Percentiles rank a stretch among this genome's conserved stretches.
These are phyloP conservation scores for Fusarium duplospermum DNA, from an alignment of 2,329 filamentous ascomycete genomes.

Conservation along the genomic window DNA sequence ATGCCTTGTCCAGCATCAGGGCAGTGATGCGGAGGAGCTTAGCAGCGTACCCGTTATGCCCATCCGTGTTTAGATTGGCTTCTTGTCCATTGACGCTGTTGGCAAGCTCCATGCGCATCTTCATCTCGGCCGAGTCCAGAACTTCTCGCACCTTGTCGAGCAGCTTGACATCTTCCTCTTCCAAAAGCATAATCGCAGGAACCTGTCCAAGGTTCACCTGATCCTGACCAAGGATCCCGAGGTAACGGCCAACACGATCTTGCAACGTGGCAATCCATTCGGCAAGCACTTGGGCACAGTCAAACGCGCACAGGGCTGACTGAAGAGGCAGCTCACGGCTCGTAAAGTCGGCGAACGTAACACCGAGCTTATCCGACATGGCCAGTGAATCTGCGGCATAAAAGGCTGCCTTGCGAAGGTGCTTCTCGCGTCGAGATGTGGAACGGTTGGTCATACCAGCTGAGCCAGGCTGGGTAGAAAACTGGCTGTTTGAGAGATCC, in stretches of 20 bases:
- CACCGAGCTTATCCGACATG: conserved; percentile 87
- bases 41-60: conserved; percentile 81
- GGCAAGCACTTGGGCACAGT: conserved; percentile 92
- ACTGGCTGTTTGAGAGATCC: conserved; percentile 57
- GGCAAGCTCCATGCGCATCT: conserved; percentile 72
- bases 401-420: conserved; percentile 92
- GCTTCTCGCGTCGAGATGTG: conserved; percentile 82
- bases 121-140: conserved; percentile 79
- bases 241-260: conserved; percentile 89
- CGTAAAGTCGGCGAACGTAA: conserved; percentile 85
- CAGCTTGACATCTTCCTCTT: conserved; percentile 90
- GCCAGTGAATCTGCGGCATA: conserved; percentile 92
- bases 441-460: conserved; percentile 51
- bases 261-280: conserved; percentile 96
- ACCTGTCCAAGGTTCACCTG: conserved; percentile 82
- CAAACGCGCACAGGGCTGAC: conserved; percentile 90
- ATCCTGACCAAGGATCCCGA: conserved; percentile 88
- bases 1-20: conserved; percentile 87
- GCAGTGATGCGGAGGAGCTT: conserved; percentile 88
- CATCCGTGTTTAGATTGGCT: conserved; percentile 64
- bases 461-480: conserved; percentile 43
- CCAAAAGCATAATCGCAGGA: conserved; percentile 88
- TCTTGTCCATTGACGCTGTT: conserved; percentile 63
- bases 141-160: conserved; percentile 86
- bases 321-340: conserved; percentile 90